Conservation (phyloP, 179 eudicot species). For the Heliamphora pulchella region DNA sequence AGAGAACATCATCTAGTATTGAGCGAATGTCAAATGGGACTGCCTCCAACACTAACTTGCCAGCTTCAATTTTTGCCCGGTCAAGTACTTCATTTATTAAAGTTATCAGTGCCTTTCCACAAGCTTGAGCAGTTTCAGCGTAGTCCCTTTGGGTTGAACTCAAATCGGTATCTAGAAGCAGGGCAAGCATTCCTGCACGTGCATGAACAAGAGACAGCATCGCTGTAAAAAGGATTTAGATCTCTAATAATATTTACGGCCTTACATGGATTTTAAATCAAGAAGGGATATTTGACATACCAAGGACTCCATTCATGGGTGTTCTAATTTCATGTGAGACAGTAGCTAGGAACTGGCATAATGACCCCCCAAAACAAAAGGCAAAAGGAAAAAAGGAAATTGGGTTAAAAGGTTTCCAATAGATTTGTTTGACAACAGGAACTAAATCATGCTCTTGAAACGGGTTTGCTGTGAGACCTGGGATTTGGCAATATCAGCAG, state of each 20-base stretch:
- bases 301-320: conserved; percentile 72
- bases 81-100: conserved; percentile 72
- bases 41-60: conserved; percentile 56
- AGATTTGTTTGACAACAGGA: neutral
- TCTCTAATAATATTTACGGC: neutral
- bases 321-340: conserved; percentile 74
- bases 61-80: conserved; percentile 67
- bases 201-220: neutral
- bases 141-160: conserved; percentile 62
- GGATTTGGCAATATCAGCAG: conserved; percentile 71
- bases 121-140: conserved; percentile 70
- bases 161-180: conserved; percentile 56
- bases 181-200: conserved; percentile 57
- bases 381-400: neutral
- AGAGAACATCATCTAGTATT: conserved; percentile 60
- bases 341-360: conserved; percentile 63
- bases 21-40: conserved; percentile 59
- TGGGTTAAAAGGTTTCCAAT: neutral
- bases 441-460: neutral
- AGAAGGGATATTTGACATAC: conserved; percentile 24
- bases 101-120: conserved; percentile 60
- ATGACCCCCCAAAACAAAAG: neutral
- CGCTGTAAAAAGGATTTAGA: neutral
- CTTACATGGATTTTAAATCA: neutral
- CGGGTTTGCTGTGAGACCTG: conserved; percentile 30